Conservation (phyloP, 805 yeast genomes). For the Spathaspora boniae region DNA sequence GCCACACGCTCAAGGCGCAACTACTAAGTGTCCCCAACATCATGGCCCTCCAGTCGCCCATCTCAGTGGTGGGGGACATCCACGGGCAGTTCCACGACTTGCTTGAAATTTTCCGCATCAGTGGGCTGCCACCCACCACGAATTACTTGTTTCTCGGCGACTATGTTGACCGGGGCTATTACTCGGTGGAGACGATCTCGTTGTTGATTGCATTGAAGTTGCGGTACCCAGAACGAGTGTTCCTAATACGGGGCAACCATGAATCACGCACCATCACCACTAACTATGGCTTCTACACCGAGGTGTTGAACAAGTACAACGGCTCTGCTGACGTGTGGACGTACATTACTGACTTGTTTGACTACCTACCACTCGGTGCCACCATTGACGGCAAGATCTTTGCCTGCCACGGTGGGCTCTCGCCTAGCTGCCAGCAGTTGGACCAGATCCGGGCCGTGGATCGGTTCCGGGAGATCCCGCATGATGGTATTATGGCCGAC, state of each 20-base stretch:
- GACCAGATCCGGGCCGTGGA: constrained; percentile 91
- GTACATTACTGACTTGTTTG: constrained; percentile 88
- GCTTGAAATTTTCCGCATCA: constrained; percentile 87
- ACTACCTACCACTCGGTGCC: constrained; percentile 82
- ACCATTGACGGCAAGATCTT: constrained; percentile 87
- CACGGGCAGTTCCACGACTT: constrained; percentile 97
- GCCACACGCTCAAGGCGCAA: constrained; percentile 79
- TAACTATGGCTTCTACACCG: constrained; percentile 94
- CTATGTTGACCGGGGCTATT: constrained; percentile 94
- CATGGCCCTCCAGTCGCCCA: constrained; percentile 78
- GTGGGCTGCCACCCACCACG: constrained; percentile 90
- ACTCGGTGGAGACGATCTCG: constrained; percentile 88
- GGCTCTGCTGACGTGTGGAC: constrained; percentile 72
- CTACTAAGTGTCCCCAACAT: constrained; percentile 82
- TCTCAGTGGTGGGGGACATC: constrained; percentile 95
- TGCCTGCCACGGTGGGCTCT: constrained; percentile 95
- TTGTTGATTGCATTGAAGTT: constrained; percentile 77
- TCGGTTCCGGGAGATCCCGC: constrained; percentile 92
- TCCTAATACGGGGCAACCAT: constrained; percentile 88
- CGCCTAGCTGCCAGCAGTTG: constrained; percentile 91
- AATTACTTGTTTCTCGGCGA: constrained; percentile 93
- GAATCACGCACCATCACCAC: constrained; percentile 97
- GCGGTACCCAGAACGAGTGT: constrained; percentile 82
- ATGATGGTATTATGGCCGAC: constrained; percentile 99
- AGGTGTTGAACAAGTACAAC: constrained; percentile 87